Conservation (phyloP, 208 protist genomes). For the Trypanosoma rangeli region DNA sequence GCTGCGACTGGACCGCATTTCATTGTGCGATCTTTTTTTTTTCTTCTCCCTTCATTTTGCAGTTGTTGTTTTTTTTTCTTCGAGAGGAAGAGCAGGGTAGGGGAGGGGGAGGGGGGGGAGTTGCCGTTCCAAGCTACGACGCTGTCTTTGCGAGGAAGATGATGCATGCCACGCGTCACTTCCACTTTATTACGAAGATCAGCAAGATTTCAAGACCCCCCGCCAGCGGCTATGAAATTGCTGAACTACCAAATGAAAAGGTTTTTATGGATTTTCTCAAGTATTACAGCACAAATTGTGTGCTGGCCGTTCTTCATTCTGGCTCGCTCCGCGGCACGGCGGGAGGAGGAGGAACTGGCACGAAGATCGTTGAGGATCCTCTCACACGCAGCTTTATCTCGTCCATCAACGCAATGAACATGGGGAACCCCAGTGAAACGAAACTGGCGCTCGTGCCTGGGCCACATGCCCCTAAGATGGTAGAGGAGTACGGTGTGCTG, state of each 20-base stretch:
- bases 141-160: constrained; percentile 17
- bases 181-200: constrained; percentile 63
- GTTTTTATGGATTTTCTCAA: constrained; percentile 70
- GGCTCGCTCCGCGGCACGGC: constrained; percentile 24
- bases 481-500: constrained; percentile 71
- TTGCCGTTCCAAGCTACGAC: neutral
- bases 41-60: constrained; percentile 5
- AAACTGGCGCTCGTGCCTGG: constrained; percentile 80
- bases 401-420: constrained; percentile 74
- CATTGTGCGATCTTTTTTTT: neutral
- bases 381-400: constrained; percentile 78
- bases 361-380: constrained; percentile 43
- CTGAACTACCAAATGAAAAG: constrained; percentile 80
- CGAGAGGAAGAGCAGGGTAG: too few species aligned
- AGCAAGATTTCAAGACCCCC: constrained; percentile 69
- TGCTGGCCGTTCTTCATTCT: constrained; percentile 72
- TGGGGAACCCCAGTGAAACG: constrained; percentile 73
- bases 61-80: neutral
- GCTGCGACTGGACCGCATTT: neutral
- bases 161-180: constrained; percentile 27
- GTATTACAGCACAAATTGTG: constrained; percentile 55
- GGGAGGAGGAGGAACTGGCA: neutral
- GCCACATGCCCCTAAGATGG: constrained; percentile 48
- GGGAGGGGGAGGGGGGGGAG: neutral
- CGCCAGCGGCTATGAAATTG: constrained; percentile 79